Conservation (phyloP, 2,329 filamentous ascomycete genomes). For the Sclerotinia minor region DNA sequence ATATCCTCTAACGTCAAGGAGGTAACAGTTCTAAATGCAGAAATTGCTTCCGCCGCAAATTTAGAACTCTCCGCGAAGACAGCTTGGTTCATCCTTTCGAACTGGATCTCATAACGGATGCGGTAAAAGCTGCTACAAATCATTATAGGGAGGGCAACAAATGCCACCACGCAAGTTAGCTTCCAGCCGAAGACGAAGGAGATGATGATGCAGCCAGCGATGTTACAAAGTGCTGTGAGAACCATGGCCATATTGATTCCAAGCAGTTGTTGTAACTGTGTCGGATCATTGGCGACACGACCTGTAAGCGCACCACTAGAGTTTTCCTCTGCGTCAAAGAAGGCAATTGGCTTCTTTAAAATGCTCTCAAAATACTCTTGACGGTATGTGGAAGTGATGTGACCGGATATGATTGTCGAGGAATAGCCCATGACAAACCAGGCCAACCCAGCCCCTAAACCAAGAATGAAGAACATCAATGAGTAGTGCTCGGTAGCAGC, state of each 20-base stretch:
- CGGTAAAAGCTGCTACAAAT: constrained; percentile 49
- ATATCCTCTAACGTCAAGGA: constrained; percentile 61
- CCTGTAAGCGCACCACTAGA: constrained; percentile 50
- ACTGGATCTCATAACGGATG: constrained; percentile 55
- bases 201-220: constrained; percentile 65
- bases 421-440: constrained; percentile 40
- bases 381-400: constrained; percentile 42
- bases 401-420: constrained; percentile 45
- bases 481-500: constrained; percentile 48
- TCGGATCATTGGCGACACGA: constrained; percentile 50
- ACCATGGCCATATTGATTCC: constrained; percentile 55
- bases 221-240: constrained; percentile 62
- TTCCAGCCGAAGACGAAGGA: constrained; percentile 77
- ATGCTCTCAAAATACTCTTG: constrained; percentile 50
- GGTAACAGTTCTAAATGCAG: constrained; percentile 62
- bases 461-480: constrained; percentile 52
- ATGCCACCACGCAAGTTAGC: constrained; percentile 65
- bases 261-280: constrained; percentile 52
- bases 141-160: constrained; percentile 56
- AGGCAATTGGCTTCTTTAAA: constrained; percentile 46
- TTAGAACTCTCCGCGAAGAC: constrained; percentile 62
- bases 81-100: constrained; percentile 56
- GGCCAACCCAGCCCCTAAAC: constrained; percentile 44
- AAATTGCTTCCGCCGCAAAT: constrained; percentile 63
- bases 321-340: constrained; percentile 49